These are phyloP conservation scores for Phytophthora tubulina DNA, from an alignment of 352 stramenopile species.

Conservation along the genomic window DNA sequence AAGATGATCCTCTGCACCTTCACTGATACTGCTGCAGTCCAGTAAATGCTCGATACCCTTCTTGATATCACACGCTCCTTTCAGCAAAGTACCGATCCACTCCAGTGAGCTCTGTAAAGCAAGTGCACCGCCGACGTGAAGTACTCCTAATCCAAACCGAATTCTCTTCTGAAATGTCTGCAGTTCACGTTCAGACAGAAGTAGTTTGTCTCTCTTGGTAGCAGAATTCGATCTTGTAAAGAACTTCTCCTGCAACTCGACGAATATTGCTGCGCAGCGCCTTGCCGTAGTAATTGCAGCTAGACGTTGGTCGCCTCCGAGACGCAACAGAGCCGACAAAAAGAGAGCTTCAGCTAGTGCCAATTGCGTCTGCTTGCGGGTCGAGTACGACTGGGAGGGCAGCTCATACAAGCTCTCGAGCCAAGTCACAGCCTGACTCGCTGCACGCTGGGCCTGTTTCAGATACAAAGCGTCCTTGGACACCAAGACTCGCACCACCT, in stretches of 20 bases:
- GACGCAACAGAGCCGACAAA: constrained; percentile 35
- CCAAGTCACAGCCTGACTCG: constrained; percentile 38
- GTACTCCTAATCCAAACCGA: constrained; percentile 44
- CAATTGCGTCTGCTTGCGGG: constrained; percentile 21
- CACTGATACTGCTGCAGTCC: constrained; percentile 14
- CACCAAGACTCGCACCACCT: constrained; percentile 45
- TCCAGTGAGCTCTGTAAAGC: constrained; percentile 36
- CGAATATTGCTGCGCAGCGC: constrained; percentile 37
- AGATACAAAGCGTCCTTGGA: constrained; percentile 48
- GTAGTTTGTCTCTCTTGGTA: constrained; percentile 22
- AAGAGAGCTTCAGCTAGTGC: constrained; percentile 49
- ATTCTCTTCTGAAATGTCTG: constrained; percentile 32
- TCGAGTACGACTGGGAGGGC: constrained; percentile 43
- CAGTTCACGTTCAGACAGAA: constrained; percentile 23
- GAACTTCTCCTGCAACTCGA: constrained; percentile 35
- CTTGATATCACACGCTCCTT: constrained; percentile 32
- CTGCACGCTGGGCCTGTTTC: constrained; percentile 32
- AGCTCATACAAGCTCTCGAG: constrained; percentile 44
- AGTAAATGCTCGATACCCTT: constrained; percentile 44
- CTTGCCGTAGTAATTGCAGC: constrained; percentile 41
- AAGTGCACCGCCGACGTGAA: constrained; percentile 43
- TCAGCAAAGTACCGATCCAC: constrained; percentile 38
- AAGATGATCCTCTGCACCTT: constrained; percentile 1
- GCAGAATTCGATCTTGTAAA: not conserved
- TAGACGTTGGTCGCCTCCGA: constrained; percentile 42